Evolutionary conservation across 164 flowering plant species (phyloP).

Genomic region (Cinnamomum chago): DNA sequence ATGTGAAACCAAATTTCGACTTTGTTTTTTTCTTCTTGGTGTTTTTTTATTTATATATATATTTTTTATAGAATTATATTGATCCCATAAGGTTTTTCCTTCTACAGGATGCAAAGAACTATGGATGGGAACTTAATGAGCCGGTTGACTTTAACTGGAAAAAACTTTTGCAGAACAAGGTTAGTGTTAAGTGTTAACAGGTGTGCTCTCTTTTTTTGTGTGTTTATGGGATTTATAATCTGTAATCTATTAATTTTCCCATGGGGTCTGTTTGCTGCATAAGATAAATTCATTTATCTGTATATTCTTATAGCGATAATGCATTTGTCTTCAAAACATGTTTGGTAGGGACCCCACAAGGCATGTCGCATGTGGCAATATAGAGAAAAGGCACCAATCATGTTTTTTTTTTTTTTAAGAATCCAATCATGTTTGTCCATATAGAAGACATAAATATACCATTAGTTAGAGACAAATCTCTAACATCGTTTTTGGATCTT

Average conservation of each 20-base stretch:
- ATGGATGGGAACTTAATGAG: constrained; percentile 87
- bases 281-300: no score
- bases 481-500: no score
- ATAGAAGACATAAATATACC: no score
- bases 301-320: no score
- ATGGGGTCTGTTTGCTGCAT: no score
- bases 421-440: no score
- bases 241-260: not conserved
- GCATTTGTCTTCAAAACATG: no score
- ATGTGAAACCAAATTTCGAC: not conserved
- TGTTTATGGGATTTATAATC: not conserved
- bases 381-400: no score
- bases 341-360: no score
- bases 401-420: no score
- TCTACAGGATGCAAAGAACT: constrained; percentile 83
- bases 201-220: not conserved
- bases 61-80: not conserved
- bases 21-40: not conserved
- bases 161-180: constrained; percentile 88
- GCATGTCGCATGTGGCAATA: no score
- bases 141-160: constrained; percentile 80
- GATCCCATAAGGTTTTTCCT: not conserved
- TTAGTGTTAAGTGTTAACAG: constrained; percentile 6
- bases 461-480: no score
- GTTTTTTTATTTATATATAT: not conserved